Conservation (phyloP, 2,329 filamentous ascomycete species). For the Teratosphaeria destructans region DNA sequence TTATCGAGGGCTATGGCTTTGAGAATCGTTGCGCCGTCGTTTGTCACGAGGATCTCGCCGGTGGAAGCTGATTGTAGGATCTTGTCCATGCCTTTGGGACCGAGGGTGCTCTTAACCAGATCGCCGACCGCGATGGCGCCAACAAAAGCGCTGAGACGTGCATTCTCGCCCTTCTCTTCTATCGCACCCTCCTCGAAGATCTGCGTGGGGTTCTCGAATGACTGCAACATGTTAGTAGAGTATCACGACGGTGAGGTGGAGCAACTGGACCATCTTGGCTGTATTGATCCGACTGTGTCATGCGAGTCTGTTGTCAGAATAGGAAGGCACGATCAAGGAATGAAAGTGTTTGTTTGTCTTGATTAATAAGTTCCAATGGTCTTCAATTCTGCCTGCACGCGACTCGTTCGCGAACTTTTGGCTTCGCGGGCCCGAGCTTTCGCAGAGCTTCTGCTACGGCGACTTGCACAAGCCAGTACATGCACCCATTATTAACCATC, state of each 20-base stretch:
- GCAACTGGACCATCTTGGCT: background rate
- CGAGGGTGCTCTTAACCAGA: slow-evolving; percentile 91
- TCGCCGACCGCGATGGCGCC: slow-evolving; percentile 97
- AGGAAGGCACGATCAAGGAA: background rate
- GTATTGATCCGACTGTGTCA: background rate
- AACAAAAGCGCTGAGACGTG: slow-evolving; percentile 62
- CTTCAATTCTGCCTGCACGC: background rate
- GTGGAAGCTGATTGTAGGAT: slow-evolving; percentile 54
- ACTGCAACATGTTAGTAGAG: slow-evolving; percentile 2
- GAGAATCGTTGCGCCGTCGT: slow-evolving; percentile 95
- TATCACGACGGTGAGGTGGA: background rate
- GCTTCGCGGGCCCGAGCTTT: background rate
- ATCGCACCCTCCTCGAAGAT: slow-evolving; percentile 97
- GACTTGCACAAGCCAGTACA: background rate
- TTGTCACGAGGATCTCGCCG: slow-evolving; percentile 95
- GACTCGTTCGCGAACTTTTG: background rate
- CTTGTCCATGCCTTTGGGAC: slow-evolving; percentile 96
- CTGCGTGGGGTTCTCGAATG: slow-evolving; percentile 33
- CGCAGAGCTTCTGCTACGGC: background rate
- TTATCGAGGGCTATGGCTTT: slow-evolving; percentile 98
- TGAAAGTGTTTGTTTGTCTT: background rate
- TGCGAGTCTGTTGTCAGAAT: background rate
- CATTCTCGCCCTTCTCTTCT: slow-evolving; percentile 98
- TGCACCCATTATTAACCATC: background rate
- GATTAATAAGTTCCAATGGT: background rate